Percentiles rank a stretch among this genome's conserved stretches.
Evolutionary conservation across 176 grass and related monocot species (phyloP).

Genomic region (Carex cristatella): DNA sequence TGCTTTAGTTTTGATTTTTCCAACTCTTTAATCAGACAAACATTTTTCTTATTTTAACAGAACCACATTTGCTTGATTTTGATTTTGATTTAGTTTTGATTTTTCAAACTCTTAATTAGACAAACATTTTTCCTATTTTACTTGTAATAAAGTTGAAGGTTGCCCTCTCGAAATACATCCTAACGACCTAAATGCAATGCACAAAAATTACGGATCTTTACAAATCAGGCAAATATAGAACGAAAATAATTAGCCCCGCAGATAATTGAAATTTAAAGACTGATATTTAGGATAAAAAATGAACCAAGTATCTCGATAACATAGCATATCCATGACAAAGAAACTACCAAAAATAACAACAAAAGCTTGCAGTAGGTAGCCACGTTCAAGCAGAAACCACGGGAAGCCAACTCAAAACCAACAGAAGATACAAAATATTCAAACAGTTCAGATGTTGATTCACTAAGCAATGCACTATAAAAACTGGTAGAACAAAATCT

Average conservation of each 20-base stretch:
- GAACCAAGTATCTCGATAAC: not conserved
- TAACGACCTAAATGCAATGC: not conserved
- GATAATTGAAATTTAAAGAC: not conserved
- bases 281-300: not conserved
- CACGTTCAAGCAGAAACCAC: not conserved
- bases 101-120: no score
- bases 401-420: not conserved
- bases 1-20: no score
- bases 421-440: not conserved
- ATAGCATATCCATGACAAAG: not conserved
- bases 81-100: no score
- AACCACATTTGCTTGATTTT: no score
- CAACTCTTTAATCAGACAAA: no score
- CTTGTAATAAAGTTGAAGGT: no score
- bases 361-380: not conserved
- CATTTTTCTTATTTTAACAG: no score
- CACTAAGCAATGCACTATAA: not conserved
- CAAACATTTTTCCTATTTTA: no score
- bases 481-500: not conserved
- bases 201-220: not conserved
- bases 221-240: not conserved
- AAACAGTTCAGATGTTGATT: not conserved
- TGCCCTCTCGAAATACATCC: no score
- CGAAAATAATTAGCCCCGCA: not conserved
- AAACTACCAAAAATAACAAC: conserved; percentile 10